Evolutionary conservation across 1,139 yeast species (phyloP).

Genomic region (Magnusiomyces suaveolens): DNA sequence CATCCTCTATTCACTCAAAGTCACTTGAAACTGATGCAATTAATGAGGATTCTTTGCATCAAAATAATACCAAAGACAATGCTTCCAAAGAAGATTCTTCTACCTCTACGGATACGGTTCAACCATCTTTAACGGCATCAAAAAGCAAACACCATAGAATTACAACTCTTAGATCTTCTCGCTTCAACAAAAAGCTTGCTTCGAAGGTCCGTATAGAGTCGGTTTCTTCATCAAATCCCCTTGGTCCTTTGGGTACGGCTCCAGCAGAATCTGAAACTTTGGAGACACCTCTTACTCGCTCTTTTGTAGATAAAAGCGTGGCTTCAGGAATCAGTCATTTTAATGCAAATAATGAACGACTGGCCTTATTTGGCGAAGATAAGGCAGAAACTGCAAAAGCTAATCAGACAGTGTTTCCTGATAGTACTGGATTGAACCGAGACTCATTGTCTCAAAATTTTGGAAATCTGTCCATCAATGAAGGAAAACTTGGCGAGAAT

Average conservation of each 20-base stretch:
- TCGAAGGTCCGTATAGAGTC: conserved; percentile 9
- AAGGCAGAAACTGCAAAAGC: no score
- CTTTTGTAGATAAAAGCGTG: conserved; percentile 7
- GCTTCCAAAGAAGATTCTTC: background rate
- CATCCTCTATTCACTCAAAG: background rate
- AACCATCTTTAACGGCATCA: background rate
- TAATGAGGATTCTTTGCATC: no score
- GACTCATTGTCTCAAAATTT: no score
- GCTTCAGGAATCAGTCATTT: conserved; percentile 12
- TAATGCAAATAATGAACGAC: conserved; percentile 14
- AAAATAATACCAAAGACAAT: no score
- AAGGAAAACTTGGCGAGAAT: background rate
- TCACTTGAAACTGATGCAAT: no score
- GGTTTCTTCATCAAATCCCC: conserved; percentile 7
- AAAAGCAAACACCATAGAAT: conserved; percentile 7
- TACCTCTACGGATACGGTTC: background rate
- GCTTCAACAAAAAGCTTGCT: conserved; percentile 5
- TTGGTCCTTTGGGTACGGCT: conserved; percentile 12
- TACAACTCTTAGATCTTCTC: conserved; percentile 9
- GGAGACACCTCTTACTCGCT: background rate
- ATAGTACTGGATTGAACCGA: no score
- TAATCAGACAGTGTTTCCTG: no score
- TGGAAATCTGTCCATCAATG: no score
- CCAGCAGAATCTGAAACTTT: background rate
- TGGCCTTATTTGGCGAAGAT: conserved; percentile 12